Evolutionary conservation across 2,329 filamentous ascomycete species (phyloP), one percentile per base, ranked within the genome.

Genomic region (Neopestalotiopsis rosae): DNA sequence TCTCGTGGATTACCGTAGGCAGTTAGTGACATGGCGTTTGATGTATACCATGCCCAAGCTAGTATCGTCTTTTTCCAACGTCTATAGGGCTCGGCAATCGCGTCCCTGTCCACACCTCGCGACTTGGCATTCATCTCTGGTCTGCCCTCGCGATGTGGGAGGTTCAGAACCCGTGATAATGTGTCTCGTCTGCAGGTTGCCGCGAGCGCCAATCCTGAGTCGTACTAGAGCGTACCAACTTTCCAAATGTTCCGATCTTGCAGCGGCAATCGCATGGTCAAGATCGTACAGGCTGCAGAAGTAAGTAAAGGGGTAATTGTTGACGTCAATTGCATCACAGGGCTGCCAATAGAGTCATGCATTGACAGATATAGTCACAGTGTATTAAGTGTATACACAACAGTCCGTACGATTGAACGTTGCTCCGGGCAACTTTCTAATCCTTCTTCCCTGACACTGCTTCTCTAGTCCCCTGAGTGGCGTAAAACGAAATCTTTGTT

Each of bases 361-460:
- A 9, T 52, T 12, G 45, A 52, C 45, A 52, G n/a, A 24, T 38
- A 52, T 52, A 52, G 45, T 52, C 45, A 52, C 20, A 20, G 45
- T 52, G 45, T 52, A 52, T 52, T 52, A 52, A 7, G 45, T 52
- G 45, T 52, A 52, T 52, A 52, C 45, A 52, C 45, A 52, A 52
- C 45, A 20, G 45, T 52, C 45, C 45, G 5, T n/a, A 20, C 9
- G 17, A 52, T 17, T 17, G 14, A 20, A 52, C 20, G 17, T 17
- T 52, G 45, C 45, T 52, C 45, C 45, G n/a, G 45, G 45, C 45
- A 52, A 17, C 20, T 10, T 7, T n/a, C 45, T 28, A 20, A 20
- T 20, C 17, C 45, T 52, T n/a, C 20, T 17, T 52, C 45, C 45
- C 14, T 20, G 7, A n/a, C 20, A 9, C 45, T 52, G 7, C 7